Conservation (phyloP, 2,329 filamentous ascomycete genomes). For the Phyllosticta paracitricarpa region DNA sequence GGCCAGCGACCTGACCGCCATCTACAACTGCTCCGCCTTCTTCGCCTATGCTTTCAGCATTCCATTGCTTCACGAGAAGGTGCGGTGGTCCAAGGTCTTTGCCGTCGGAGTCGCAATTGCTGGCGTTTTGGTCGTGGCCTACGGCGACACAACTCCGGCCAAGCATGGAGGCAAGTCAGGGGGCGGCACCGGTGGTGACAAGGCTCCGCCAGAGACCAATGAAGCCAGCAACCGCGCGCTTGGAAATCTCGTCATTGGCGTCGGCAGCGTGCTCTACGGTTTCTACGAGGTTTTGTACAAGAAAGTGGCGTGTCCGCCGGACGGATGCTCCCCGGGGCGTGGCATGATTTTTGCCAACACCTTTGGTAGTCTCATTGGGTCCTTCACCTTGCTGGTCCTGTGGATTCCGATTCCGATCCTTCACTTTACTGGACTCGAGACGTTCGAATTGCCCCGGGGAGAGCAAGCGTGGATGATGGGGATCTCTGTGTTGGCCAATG, state of each 20-base stretch:
- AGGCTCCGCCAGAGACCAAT: slow-evolving; percentile 32
- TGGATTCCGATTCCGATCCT: slow-evolving; percentile 88
- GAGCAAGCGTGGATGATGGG: slow-evolving; percentile 70
- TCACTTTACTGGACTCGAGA: slow-evolving; percentile 68
- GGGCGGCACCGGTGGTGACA: slow-evolving; percentile 40
- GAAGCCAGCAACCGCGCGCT: slow-evolving; percentile 59
- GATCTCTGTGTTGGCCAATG: slow-evolving; percentile 76
- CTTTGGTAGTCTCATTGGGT: slow-evolving; percentile 77
- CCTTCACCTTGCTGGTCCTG: slow-evolving; percentile 75
- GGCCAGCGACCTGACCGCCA: slow-evolving; percentile 86
- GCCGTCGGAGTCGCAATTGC: slow-evolving; percentile 79
- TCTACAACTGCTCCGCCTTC: slow-evolving; percentile 98
- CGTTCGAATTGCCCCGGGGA: slow-evolving; percentile 70
- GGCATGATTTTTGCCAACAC: slow-evolving; percentile 94
- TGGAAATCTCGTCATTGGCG: slow-evolving; percentile 85
- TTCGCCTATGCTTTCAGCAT: slow-evolving; percentile 98
- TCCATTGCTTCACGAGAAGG: slow-evolving; percentile 73
- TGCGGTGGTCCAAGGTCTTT: slow-evolving; percentile 74
- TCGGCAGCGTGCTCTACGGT: slow-evolving; percentile 86
- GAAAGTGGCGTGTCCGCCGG: slow-evolving; percentile 81
- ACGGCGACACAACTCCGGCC: slow-evolving; percentile 58
- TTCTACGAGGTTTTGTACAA: slow-evolving; percentile 98
- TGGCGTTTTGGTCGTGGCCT: slow-evolving; percentile 90
- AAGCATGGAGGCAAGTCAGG: slow-evolving; percentile 48
- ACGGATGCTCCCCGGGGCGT: slow-evolving; percentile 73